Conservation (phyloP, 2,329 filamentous ascomycete genomes). For the Colletotrichum coccodes region DNA sequence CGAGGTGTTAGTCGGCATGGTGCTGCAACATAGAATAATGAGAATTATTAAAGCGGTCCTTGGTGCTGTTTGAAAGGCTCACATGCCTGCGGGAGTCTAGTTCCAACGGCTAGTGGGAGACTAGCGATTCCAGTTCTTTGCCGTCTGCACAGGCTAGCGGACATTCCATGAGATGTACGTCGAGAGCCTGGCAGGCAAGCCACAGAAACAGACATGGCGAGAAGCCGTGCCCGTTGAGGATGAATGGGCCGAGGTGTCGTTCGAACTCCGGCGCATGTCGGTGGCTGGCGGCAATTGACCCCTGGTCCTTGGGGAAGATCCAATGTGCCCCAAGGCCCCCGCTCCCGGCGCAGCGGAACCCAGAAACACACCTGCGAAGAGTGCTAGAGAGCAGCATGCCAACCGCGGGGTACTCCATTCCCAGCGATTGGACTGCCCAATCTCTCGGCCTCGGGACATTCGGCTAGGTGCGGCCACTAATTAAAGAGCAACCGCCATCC, state of each 20-base stretch:
- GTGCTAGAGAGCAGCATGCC: constrained; percentile 1
- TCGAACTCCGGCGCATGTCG: neutral
- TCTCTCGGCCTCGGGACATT: constrained; percentile 28
- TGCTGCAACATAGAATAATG: constrained; percentile 25
- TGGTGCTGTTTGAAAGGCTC: neutral
- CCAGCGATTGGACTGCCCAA: constrained; percentile 1
- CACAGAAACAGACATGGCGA: neutral
- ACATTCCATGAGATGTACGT: neutral
- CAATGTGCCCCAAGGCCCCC: constrained; percentile 7
- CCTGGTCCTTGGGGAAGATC: constrained; percentile 24
- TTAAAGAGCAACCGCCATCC: constrained; percentile 9
- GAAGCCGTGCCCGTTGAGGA: neutral
- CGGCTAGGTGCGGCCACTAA: constrained; percentile 31
- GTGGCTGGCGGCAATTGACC: constrained; percentile 4
- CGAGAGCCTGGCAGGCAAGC: neutral
- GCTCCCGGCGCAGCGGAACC: constrained; percentile 30
- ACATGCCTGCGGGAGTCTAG: constrained; percentile 15
- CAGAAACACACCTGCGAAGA: constrained; percentile 19
- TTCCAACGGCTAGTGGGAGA: constrained; percentile 11
- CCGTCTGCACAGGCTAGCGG: neutral
- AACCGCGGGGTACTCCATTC: constrained; percentile 28
- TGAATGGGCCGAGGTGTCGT: neutral
- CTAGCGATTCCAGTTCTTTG: constrained; percentile 5
- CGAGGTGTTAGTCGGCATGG: constrained; percentile 59
- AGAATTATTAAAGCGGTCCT: neutral